phyloP scores from a whole-genome alignment of 1,284 basidiomycete genomes.

The Blastosporella zonata region DNA sequence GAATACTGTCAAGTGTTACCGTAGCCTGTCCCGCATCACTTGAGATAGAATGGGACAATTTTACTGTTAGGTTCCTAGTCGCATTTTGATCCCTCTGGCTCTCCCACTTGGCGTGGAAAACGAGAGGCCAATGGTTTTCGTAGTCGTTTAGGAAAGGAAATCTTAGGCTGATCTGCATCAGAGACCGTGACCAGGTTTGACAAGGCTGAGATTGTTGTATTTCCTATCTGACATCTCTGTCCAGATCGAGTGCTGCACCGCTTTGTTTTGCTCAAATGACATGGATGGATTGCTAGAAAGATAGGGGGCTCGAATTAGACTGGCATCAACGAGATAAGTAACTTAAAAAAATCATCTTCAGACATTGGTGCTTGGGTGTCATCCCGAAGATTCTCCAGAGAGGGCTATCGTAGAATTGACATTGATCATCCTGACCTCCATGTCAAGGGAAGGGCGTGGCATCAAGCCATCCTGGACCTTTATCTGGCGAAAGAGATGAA shows the following conservation, averaged over 20 bases:
- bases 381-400: slow-evolving; percentile 3
- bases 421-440: background rate
- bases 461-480: background rate
- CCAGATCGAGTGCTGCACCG: too few species aligned
- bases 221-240: too few species aligned
- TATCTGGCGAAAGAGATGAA: slow-evolving; percentile 1
- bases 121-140: slow-evolving; percentile 20
- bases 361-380: background rate
- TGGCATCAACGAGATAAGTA: too few species aligned
- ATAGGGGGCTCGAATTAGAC: too few species aligned
- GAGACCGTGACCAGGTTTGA: too few species aligned
- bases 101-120: slow-evolving; percentile 17
- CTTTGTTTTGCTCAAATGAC: too few species aligned
- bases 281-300: too few species aligned
- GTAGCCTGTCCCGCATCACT: too few species aligned
- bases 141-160: slow-evolving; percentile 15
- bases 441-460: slow-evolving; percentile 4
- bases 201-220: too few species aligned
- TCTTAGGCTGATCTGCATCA: background rate
- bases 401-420: background rate
- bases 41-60: too few species aligned
- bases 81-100: background rate
- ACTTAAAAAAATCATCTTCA: background rate
- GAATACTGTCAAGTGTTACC: too few species aligned
- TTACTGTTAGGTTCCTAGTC: background rate